Conservation (phyloP, 139 green algal genomes). For the Chlamydomonas incerta region DNA sequence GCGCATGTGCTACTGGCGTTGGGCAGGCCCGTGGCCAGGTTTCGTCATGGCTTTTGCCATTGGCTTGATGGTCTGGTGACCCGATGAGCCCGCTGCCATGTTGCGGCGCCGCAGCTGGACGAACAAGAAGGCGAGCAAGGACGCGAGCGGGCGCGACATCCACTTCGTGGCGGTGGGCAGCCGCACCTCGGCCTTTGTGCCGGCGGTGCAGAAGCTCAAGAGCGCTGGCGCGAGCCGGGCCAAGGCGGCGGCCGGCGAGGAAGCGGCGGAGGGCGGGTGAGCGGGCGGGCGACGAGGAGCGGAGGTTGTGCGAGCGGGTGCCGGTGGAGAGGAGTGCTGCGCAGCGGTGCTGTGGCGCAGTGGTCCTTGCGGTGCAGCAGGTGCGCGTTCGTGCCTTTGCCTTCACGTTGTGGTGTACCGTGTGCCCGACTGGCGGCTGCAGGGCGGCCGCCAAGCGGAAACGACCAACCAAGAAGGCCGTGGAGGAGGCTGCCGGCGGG, state of each 20-base stretch:
- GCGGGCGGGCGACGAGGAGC: background rate
- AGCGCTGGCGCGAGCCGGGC: background rate
- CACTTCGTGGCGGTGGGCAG: slow-evolving; percentile 82
- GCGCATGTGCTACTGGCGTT: no score
- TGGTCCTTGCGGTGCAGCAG: background rate
- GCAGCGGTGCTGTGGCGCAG: background rate
- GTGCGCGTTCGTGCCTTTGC: background rate
- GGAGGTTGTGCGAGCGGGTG: no score
- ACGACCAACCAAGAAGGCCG: no score
- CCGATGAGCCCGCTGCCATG: no score
- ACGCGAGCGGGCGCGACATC: slow-evolving; percentile 59
- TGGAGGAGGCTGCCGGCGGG: no score
- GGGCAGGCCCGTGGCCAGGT: no score
- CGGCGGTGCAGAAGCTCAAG: slow-evolving; percentile 77
- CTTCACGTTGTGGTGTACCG: no score
- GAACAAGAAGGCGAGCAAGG: slow-evolving; percentile 53
- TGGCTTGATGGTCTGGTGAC: no score
- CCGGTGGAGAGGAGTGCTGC: no score
- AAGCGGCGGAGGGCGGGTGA: background rate
- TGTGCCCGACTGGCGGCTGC: no score
- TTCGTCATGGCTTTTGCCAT: no score
- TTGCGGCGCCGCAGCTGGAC: slow-evolving; percentile 68
- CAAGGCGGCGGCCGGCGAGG: background rate
- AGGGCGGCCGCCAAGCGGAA: no score
- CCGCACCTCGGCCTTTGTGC: slow-evolving; percentile 83